Base-by-base conservation (phyloP, 768 basidiomycete species). In the Infundibulicybe gibba region DNA sequence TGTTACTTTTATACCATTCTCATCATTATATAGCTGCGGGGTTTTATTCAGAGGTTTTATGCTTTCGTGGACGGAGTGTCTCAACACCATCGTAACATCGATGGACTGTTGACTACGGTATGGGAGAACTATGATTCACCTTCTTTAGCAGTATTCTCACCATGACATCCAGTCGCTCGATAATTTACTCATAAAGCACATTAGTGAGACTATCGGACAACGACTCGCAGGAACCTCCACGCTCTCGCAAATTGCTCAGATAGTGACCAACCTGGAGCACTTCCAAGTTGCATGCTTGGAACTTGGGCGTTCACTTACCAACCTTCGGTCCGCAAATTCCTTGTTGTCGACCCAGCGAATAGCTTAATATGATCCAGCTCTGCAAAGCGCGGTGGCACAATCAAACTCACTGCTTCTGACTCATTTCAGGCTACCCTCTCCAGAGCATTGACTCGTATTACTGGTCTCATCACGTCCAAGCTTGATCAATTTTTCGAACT, bases 401-500 rank as follows among this genome's bases (percentile, higher is more conserved):
- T 97, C 51, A 79, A 77, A 45, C 76, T 94, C 11, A 74, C 71
- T 33, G 81, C 81, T 19, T 72, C 70, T 14, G 64, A 67, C 2
- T 79, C 89, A 1, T 94, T 98, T 60, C 74, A 80, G 42, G 61
- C 72, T 14, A 85, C 90, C 2, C 75, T 93, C 33, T 69, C 76
- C 9, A 77, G 77, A 35, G 87, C 94, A 8, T 75, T 85, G 40
- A 70, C 74, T 30, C 86, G 92, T 4, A 89, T 98, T 54, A 83
- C 86, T 14, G 74, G 75, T 10, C 76, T 95, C 38, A 94, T 98
- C 57, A 80, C 83, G 6, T 87, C 88, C 16, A 98, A 99, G 61
- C 82, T 98, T 6, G 90, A 95, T 58, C 90, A 93, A 55, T 95
- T 95, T 71, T 95, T 97, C 62, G 97, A 92, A 49, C 74, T 95